Evolutionary conservation across 306 rosid species (phyloP), one percentile per base, ranked within the genome.

Genomic region (Glycine soja): DNA sequence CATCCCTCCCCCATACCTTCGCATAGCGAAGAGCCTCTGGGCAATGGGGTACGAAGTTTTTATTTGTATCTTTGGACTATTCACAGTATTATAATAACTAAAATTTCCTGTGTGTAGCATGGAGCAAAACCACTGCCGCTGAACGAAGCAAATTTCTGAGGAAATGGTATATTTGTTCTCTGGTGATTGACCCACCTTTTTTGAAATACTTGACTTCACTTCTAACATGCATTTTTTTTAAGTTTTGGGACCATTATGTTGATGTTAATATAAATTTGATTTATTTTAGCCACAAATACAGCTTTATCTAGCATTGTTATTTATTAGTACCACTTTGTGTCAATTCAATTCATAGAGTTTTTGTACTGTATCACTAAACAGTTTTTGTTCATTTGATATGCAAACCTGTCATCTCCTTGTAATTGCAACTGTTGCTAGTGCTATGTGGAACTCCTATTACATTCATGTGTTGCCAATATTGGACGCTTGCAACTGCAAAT

Each of bases 121-220:
- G 99, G 99, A 93, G 99, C 88, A 93, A 93, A 78, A 82, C 72
- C 77, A 90, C 99, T 85, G 94, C 93, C 76, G 81, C 91, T 75
- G 99, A 92, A 78, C 87, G 99, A 86, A 92, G 99, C 87, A 92
- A 89, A 80, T 59, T 40, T 82, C 83, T 96, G 57, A 87, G 99
- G 76, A 93, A 90, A 89, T 96, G 97, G 99, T 95, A 93, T 62
- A 32, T 36, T 78, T 74, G 51, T 81, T 75, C 38, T 61, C 63
- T 69, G 67, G 3, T 72, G 71, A 57, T 74, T 62, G 48, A 84
- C 50, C 50, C 32, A 10, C 77, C 43, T 67, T 74, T 43, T 54
- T 42, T 40, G 74, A 80, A 68, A 68, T 52, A 72, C 63, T 36
- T 38, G 14, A 79, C 50, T 56, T 53, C 36, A 18, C 18, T 66